Percentiles rank a stretch among this genome's conserved stretches.
Conservation (phyloP, 805 yeast species). For the Candida coquimbonensis region DNA sequence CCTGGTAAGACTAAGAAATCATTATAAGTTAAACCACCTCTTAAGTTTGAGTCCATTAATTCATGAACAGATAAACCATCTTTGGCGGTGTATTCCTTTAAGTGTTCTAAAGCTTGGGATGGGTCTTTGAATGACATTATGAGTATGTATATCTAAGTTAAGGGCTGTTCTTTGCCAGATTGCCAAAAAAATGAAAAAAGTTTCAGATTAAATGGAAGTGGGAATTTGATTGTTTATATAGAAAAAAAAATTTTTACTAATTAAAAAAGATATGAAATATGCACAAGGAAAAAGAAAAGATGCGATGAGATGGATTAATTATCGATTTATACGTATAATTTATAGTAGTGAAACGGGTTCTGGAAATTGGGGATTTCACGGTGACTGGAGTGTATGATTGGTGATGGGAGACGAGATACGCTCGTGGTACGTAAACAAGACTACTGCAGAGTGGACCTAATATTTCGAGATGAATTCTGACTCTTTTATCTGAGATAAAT, state of each 20-base stretch:
- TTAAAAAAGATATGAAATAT: too few relatives aligned
- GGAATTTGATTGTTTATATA: conserved; percentile 3
- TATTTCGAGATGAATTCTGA: too few relatives aligned
- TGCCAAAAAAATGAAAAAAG: conserved; percentile 20
- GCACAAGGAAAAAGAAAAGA: conserved; percentile 1
- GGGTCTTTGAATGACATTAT: conserved; percentile 32
- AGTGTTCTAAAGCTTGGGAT: conserved; percentile 59
- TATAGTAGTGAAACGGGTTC: too few relatives aligned
- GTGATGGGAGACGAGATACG: too few relatives aligned
- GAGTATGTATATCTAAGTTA: conserved; percentile 5
- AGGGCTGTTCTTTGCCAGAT: conserved; percentile 23
- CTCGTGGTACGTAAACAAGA: too few relatives aligned
- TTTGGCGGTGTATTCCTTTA: conserved; percentile 56
- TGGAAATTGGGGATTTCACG: too few relatives aligned
- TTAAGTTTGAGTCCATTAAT: conserved; percentile 80
- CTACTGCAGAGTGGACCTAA: too few relatives aligned
- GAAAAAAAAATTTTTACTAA: conserved; percentile 1
- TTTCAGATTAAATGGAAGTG: neutral
- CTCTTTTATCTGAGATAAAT: too few relatives aligned
- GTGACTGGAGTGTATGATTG: too few relatives aligned
- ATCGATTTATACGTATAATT: neutral
- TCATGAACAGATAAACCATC: conserved; percentile 84
- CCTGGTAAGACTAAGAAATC: conserved; percentile 96
- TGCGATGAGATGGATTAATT: conserved; percentile 1
- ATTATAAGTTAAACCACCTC: conserved; percentile 97